These are phyloP conservation scores for Colletotrichum incanum DNA, from an alignment of 2,329 filamentous ascomycete species.

Conservation along the genomic window DNA sequence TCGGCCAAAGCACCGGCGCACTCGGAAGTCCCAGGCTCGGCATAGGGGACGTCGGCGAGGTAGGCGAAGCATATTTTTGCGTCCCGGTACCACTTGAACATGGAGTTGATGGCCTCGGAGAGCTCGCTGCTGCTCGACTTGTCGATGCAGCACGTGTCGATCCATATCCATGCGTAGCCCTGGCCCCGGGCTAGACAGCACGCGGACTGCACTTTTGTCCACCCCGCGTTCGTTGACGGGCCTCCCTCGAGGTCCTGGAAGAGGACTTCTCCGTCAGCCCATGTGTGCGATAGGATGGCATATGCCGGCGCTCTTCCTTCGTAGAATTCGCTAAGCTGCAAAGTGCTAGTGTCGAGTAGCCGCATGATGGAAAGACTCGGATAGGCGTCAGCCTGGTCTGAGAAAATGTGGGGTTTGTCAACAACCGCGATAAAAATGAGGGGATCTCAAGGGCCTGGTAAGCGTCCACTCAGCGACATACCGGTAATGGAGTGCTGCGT, in stretches of 20 bases:
- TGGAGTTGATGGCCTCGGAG: conserved; percentile 50
- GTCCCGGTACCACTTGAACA: conserved; percentile 53
- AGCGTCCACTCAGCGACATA: not conserved
- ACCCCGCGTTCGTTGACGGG: conserved; percentile 26
- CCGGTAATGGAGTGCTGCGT: conserved; percentile 27
- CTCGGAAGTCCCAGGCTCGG: not conserved
- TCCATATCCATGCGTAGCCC: conserved; percentile 52
- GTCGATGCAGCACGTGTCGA: conserved; percentile 56
- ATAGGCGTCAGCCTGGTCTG: too few species aligned
- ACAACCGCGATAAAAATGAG: not conserved
- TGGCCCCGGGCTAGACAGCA: conserved; percentile 43
- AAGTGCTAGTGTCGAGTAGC: not conserved
- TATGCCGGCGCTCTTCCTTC: conserved; percentile 44
- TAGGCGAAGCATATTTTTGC: conserved; percentile 54
- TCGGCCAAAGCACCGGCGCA: not conserved
- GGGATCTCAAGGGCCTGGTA: not conserved
- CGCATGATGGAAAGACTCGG: not conserved
- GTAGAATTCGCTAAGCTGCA: not conserved
- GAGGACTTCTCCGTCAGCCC: conserved; percentile 48
- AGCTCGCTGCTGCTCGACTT: conserved; percentile 52
- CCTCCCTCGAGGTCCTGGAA: conserved; percentile 43
- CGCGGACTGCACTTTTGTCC: conserved; percentile 45
- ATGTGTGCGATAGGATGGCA: conserved; percentile 50
- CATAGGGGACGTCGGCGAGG: conserved; percentile 46
- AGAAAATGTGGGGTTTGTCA: not conserved